These are phyloP conservation scores for Musa itinerans DNA, from an alignment of 176 grass and related monocot genomes.

Conservation along the genomic window DNA sequence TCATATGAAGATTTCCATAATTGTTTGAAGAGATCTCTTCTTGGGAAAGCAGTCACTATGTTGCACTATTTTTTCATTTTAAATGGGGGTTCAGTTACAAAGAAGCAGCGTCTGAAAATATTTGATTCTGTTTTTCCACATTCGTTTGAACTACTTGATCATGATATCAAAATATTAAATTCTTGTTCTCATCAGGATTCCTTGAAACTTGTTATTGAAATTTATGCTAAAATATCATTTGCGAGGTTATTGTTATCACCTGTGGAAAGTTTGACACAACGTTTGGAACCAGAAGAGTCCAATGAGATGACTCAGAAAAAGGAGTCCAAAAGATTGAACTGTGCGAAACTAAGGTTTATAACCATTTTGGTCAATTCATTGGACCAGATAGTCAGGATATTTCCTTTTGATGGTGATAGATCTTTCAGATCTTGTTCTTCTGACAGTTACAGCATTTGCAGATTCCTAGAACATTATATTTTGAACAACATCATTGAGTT, in stretches of 20 bases:
- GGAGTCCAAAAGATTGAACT: conserved; percentile 57
- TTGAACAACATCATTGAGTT: conserved; percentile 74
- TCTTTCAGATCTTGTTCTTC: neutral
- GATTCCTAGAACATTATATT: conserved; percentile 66
- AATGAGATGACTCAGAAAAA: conserved; percentile 32
- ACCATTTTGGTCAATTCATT: conserved; percentile 53
- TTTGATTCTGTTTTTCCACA: conserved; percentile 52
- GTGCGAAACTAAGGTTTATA: conserved; percentile 61
- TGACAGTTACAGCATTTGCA: conserved; percentile 17
- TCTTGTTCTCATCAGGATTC: conserved; percentile 31
- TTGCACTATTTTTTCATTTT: conserved; percentile 34
- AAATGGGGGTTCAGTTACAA: conserved; percentile 29
- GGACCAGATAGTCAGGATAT: conserved; percentile 51
- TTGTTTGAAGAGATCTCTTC: conserved; percentile 57
- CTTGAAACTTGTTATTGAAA: conserved; percentile 51
- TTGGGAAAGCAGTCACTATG: conserved; percentile 74
- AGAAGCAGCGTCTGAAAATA: conserved; percentile 55
- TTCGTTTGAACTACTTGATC: conserved; percentile 59
- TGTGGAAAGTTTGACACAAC: conserved; percentile 21
- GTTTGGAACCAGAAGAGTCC: conserved; percentile 4
- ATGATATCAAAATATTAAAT: conserved; percentile 33
- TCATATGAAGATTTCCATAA: conserved; percentile 49
- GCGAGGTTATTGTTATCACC: conserved; percentile 67
- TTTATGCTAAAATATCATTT: conserved; percentile 64
- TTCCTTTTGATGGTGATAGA: conserved; percentile 25